Evolutionary conservation across 2,329 filamentous ascomycete species (phyloP), one percentile per base, ranked within the genome.

Genomic region (Coniochaeta prunicola): DNA sequence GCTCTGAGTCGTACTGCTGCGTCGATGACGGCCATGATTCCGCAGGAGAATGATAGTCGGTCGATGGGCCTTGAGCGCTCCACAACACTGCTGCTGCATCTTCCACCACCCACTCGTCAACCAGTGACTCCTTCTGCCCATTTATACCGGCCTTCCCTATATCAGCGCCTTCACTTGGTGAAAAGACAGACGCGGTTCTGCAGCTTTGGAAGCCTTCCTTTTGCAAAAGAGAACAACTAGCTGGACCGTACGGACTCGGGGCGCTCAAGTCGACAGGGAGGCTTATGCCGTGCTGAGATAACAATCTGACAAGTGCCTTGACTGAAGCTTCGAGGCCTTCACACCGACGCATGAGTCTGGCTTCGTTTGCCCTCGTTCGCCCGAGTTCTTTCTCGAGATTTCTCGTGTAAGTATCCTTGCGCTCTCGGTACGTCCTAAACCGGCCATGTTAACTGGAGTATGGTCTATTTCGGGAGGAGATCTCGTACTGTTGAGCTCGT

Each of bases 371-470:
- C 24, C 63, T 61, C 3, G 59, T 50, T 24, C 57, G 57, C 10
- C 60, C 61, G 7, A 71, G 53, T 36, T 69, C 68, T 3, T 26
- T 58, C 58, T 71, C 69, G 1, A 71, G 64, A 1, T 62, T 62
- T 42, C 66, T 69, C 7, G 65, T 63, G 59, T 71, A 71, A 24
- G 59, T 61, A 53, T 68, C 66, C 34, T 68, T 71, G 17, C 69
- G 68, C 1, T 68, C 65, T 12, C 69, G 68, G 55, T 71, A 71
- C 5, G 64, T 64, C 40, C 68, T 71, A 45, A 1, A 30, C 5
- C 3, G n/a, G 12, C 2, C 15, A 15, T 9, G 40, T 21, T 53
- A 21, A 59, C 30, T 15, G 36, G 3, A 8, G 21, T 36, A 17
- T 31, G 5, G 38, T 5, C 4, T 13, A 21, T 40, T 13, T 34